Conservation (phyloP, 2,329 filamentous ascomycete species). For the Colletotrichum sp. region DNA sequence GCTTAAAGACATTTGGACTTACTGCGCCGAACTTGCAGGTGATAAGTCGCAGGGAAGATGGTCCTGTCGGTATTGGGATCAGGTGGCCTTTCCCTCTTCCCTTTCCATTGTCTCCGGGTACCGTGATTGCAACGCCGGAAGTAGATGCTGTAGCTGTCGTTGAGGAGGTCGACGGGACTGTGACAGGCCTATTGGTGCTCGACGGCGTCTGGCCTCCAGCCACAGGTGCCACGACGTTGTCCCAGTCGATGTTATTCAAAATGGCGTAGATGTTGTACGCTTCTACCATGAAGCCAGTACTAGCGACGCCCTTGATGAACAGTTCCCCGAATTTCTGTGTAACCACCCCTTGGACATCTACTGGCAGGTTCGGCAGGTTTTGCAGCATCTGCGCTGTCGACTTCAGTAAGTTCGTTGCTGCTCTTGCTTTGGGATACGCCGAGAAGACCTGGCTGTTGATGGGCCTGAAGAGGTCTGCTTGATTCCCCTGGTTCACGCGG, state of each 20-base stretch:
- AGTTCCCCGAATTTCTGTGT: background rate
- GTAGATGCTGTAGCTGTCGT: background rate
- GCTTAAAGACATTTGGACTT: background rate
- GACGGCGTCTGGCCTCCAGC: background rate
- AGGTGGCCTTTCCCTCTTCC: background rate
- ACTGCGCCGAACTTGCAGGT: background rate
- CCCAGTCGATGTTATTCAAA: background rate
- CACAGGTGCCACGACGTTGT: background rate
- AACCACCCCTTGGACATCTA: background rate
- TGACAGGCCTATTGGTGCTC: background rate
- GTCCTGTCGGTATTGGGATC: background rate
- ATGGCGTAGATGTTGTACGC: background rate
- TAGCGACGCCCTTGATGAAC: background rate
- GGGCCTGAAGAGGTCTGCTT: background rate
- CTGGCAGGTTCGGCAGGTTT: background rate
- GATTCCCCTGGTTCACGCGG: background rate
- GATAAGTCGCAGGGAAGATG: background rate
- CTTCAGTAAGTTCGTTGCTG: background rate
- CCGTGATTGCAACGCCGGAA: background rate
- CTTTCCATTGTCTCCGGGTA: background rate
- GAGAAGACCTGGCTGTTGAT: background rate
- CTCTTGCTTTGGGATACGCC: background rate
- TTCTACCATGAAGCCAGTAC: background rate
- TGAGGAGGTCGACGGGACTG: background rate
- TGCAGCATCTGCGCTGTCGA: background rate